These are phyloP conservation scores for Trifolium subterraneum DNA, from an alignment of 306 rosid genomes.

Conservation along the genomic window DNA sequence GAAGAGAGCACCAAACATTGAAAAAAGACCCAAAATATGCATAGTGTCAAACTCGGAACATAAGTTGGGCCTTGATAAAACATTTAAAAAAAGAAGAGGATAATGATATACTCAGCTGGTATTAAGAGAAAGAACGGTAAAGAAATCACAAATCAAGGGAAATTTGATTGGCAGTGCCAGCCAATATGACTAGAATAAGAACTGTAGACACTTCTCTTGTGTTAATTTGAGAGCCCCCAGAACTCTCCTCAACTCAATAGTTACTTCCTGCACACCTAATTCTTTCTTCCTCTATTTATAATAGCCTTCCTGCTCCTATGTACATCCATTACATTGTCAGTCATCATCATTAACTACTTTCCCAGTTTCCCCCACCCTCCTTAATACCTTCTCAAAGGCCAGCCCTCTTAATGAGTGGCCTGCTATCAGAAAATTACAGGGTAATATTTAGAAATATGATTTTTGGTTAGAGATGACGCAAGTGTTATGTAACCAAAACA, in stretches of 20 bases:
- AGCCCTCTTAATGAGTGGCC: background rate
- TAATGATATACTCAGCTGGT: background rate
- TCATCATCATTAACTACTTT: background rate
- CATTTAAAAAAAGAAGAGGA: background rate
- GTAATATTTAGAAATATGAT: background rate
- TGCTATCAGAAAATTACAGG: background rate
- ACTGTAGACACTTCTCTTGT: too few species aligned
- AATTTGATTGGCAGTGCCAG: too few species aligned
- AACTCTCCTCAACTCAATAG: too few species aligned
- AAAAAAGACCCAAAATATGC: background rate
- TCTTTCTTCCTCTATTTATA: too few species aligned
- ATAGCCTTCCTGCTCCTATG: too few species aligned
- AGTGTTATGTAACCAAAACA: background rate
- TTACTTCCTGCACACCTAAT: too few species aligned
- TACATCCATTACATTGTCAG: too few species aligned
- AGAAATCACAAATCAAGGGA: background rate
- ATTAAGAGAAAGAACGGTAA: background rate
- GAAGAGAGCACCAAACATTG: background rate
- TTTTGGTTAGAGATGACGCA: background rate
- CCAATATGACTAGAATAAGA: too few species aligned
- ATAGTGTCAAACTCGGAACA: background rate
- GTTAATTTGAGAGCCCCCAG: too few species aligned
- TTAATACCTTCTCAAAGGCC: conserved; percentile 3
- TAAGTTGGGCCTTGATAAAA: conserved; percentile 4
- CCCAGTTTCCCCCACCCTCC: background rate